Base-by-base conservation (phyloP, 345 rosid species). In the Linum trigynum region DNA sequence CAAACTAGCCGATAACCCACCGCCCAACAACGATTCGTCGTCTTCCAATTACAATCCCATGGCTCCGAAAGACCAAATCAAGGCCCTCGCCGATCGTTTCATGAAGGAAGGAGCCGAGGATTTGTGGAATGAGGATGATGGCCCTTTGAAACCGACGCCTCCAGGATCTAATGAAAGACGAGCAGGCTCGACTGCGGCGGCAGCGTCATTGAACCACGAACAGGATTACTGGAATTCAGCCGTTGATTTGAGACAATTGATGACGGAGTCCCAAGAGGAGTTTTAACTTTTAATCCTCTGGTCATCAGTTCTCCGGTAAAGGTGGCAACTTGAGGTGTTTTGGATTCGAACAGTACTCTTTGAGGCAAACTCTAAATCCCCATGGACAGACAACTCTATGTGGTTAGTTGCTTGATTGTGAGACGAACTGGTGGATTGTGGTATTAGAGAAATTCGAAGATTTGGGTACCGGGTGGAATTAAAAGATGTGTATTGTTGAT, bases 101-200 rank as follows among this genome's bases (percentile, higher is more conserved):
- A 83, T 85, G 83, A 87, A 81, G 64, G 80, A 76, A 65, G 96
- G 96, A 61, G 97, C 99, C 0, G 91, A 83, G 77, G 96, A 95
- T 69, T 74, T 95, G 76, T 95, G 97, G 97, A 91, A 91, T 38
- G 84, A 91, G 56, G 78, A 79, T 9, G 96, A 88, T 10, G 99
- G 97, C 3, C 92, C 96, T 0, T 63, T 88, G 64, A 81, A 72
- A 70, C 56, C 74, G 4, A 14, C 72, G 12, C 55, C 43, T 14
- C 57, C 55, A 10, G 8, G 35, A 35, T 64, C 76, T 5, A 74
- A 65, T 77, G 74, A 55, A 59, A 62, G 77, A 66, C 65, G 32
- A 23, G 32, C 32, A 23, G 32, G 32, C 32, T 23, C 32, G 32
- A 23, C 75, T 40, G 66, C 69, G 17, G 64, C 68, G 7, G 63